phyloP scores from a whole-genome alignment of 768 basidiomycete species.

The Pulveroboletus frians region DNA sequence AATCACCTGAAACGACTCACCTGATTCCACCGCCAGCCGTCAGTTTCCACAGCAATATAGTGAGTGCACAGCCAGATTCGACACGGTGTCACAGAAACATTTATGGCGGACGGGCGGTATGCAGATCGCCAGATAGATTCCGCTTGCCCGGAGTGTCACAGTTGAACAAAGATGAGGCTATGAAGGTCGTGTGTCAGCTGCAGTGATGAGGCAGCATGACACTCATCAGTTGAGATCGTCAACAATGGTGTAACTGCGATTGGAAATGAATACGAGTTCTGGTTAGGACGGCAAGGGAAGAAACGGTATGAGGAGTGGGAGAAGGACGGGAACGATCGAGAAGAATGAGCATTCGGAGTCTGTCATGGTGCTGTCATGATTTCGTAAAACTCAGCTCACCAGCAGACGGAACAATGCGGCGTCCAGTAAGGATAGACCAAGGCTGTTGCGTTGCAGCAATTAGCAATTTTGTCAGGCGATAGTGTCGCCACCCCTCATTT shows the following conservation, averaged over 20 bases:
- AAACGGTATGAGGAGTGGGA: neutral
- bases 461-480: conserved; percentile 14
- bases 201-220: conserved; percentile 4
- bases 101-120: conserved; percentile 12
- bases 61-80: conserved; percentile 33
- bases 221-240: conserved; percentile 23
- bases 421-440: conserved; percentile 8
- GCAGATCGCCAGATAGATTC: conserved; percentile 35
- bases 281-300: neutral
- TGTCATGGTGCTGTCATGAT: conserved; percentile 28
- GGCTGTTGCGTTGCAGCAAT: conserved; percentile 11
- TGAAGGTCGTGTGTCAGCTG: conserved; percentile 1
- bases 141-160: conserved; percentile 24
- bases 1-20: conserved; percentile 3
- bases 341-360: conserved; percentile 11
- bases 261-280: conserved; percentile 8
- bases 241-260: conserved; percentile 9
- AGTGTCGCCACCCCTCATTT: conserved; percentile 4
- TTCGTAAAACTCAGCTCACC: conserved; percentile 29
- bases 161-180: conserved; percentile 20
- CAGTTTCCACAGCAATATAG: conserved; percentile 69
- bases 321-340: conserved; percentile 8
- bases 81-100: conserved; percentile 3
- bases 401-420: conserved; percentile 19
- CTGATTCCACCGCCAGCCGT: conserved; percentile 42